A percentile compares a stretch with the other conserved stretches of the same genome.
Conservation (phyloP, 1,139 yeast species). For the Diutina ranongensis region DNA sequence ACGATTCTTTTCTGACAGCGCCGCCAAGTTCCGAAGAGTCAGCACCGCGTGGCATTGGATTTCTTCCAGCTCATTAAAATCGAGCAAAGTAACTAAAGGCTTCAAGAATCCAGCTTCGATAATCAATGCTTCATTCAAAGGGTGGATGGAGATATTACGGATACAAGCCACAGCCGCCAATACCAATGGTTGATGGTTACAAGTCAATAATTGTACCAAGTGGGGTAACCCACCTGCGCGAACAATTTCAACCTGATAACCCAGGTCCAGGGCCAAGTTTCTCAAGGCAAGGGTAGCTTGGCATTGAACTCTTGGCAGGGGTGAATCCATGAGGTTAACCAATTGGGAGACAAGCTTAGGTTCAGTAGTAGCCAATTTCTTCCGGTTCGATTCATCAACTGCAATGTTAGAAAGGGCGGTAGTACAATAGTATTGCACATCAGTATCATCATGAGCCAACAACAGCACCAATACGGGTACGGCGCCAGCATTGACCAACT, state of each 20-base stretch:
- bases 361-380: conserved; percentile 80
- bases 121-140: conserved; percentile 86
- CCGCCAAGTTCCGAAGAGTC: conserved; percentile 89
- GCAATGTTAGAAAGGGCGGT: conserved; percentile 96
- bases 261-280: conserved; percentile 88
- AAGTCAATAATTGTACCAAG: conserved; percentile 74
- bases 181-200: conserved; percentile 84
- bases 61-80: conserved; percentile 83
- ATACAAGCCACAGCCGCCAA: conserved; percentile 97
- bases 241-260: conserved; percentile 89
- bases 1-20: conserved; percentile 87
- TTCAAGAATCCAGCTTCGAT: conserved; percentile 92
- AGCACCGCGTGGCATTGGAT: conserved; percentile 97
- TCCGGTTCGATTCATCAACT: conserved; percentile 85
- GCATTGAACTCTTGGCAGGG: conserved; percentile 90
- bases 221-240: conserved; percentile 93
- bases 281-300: conserved; percentile 95
- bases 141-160: conserved; percentile 92
- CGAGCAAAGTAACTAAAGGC: conserved; percentile 79
- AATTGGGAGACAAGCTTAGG: conserved; percentile 86
- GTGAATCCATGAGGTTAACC: conserved; percentile 85
- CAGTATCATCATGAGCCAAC: conserved; percentile 80
- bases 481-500: conserved; percentile 94
- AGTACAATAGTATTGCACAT: conserved; percentile 96
- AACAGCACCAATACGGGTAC: conserved; percentile 93